These are phyloP conservation scores for Chloroidium sp. DNA, from an alignment of 163 green algal genomes.

Conservation along the genomic window DNA sequence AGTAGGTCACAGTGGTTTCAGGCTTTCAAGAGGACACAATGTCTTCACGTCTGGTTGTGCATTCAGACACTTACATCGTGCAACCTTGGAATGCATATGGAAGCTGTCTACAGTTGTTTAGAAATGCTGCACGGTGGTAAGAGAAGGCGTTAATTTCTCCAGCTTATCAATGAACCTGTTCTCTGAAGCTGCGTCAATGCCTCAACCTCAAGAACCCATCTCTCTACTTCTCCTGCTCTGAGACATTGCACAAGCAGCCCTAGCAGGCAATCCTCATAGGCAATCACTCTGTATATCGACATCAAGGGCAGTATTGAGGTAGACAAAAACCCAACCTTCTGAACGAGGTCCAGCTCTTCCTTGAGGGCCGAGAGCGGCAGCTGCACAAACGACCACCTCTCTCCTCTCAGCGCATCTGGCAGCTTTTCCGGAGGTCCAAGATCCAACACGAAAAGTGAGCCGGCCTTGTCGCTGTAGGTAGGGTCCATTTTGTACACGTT, in stretches of 20 bases:
- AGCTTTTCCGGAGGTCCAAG: constrained; percentile 73
- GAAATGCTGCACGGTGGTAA: too few relatives aligned
- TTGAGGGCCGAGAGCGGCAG: constrained; percentile 71
- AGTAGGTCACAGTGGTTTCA: too few relatives aligned
- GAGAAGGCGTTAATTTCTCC: neutral
- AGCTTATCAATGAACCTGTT: neutral
- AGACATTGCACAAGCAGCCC: neutral
- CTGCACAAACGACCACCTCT: constrained; percentile 96
- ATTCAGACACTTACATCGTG: too few relatives aligned
- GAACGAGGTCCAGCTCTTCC: constrained; percentile 48
- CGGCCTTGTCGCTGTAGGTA: constrained; percentile 71
- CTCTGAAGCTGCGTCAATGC: neutral
- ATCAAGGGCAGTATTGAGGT: neutral
- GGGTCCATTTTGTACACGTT: constrained; percentile 79
- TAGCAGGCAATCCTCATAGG: constrained; percentile 6
- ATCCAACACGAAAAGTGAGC: constrained; percentile 78
- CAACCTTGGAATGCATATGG: too few relatives aligned
- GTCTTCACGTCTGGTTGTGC: too few relatives aligned
- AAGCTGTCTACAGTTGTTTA: too few relatives aligned
- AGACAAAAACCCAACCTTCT: constrained; percentile 4
- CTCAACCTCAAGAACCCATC: neutral
- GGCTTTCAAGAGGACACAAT: too few relatives aligned
- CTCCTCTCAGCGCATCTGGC: constrained; percentile 83
- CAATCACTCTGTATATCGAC: constrained; percentile 4
- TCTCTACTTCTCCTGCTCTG: too few relatives aligned